phyloP scores from a whole-genome alignment of 2,329 filamentous ascomycete genomes.

The Colletotrichum sp. region DNA sequence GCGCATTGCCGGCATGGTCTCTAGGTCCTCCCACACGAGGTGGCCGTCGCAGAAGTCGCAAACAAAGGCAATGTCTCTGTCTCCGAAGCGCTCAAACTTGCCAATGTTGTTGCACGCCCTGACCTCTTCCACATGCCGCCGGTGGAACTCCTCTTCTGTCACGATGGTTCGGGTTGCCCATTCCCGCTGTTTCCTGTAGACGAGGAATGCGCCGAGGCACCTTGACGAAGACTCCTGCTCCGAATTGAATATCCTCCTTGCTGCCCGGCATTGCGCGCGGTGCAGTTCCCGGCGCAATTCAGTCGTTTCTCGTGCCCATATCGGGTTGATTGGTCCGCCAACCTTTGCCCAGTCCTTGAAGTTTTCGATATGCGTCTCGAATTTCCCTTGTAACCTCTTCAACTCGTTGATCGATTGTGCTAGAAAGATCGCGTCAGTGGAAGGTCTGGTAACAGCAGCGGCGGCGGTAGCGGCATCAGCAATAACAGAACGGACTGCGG shows the following conservation, averaged over 20 bases:
- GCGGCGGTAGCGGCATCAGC: neutral
- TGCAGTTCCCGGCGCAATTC: constrained; percentile 56
- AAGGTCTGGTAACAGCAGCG: neutral
- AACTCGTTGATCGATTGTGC: constrained; percentile 60
- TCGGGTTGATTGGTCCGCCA: constrained; percentile 60
- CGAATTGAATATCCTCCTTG: constrained; percentile 58
- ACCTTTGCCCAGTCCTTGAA: constrained; percentile 60
- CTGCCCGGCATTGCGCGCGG: constrained; percentile 62
- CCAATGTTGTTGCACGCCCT: constrained; percentile 57
- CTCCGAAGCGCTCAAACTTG: constrained; percentile 60
- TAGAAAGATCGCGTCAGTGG: constrained; percentile 30
- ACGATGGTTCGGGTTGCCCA: constrained; percentile 28
- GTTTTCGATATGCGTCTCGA: constrained; percentile 52
- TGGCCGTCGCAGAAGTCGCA: constrained; percentile 69
- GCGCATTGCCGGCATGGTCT: constrained; percentile 54
- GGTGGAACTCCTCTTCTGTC: constrained; percentile 39
- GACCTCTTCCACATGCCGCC: constrained; percentile 52
- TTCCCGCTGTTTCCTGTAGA: constrained; percentile 54
- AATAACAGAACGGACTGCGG: neutral
- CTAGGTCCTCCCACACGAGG: constrained; percentile 62
- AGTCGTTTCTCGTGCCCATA: constrained; percentile 60
- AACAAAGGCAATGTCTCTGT: constrained; percentile 60
- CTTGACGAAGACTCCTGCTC: constrained; percentile 52
- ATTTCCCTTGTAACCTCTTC: constrained; percentile 46
- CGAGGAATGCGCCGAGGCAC: constrained; percentile 62